phyloP scores from a whole-genome alignment of 345 rosid species.

The Eucalyptus globulus region DNA sequence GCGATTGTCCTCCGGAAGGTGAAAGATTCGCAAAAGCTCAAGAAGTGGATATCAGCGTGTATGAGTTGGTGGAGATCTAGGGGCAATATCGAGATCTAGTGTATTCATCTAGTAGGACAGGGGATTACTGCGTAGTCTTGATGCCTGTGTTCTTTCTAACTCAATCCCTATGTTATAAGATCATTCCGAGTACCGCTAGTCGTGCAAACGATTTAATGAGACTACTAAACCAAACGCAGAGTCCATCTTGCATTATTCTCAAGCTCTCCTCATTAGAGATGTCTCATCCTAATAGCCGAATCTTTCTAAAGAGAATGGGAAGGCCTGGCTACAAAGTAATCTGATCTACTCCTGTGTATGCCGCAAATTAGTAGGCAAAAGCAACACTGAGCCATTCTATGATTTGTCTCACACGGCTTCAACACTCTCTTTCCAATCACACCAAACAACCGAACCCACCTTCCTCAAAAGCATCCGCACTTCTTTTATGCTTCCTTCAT shows the following conservation, averaged over 20 bases:
- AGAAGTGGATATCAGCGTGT: background rate
- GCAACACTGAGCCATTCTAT: background rate
- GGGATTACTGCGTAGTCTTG: background rate
- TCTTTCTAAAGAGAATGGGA: background rate
- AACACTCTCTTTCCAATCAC: background rate
- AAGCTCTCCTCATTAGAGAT: background rate
- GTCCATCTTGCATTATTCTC: background rate
- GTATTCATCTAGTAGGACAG: background rate
- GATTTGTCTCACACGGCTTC: background rate
- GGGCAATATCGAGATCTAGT: background rate
- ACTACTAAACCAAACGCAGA: background rate
- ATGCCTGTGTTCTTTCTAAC: background rate
- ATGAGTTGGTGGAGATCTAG: background rate
- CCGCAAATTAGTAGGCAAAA: too few species aligned
- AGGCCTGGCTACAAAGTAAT: background rate
- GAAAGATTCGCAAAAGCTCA: background rate
- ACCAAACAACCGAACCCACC: background rate
- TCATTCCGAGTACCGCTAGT: background rate
- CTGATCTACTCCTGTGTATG: background rate
- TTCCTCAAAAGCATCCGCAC: background rate
- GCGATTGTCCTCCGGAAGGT: fast-evolving
- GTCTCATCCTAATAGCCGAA: fast-evolving
- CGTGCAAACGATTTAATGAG: background rate
- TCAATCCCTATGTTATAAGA: background rate
- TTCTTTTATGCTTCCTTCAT: background rate